Base-by-base conservation (phyloP, 2,329 filamentous ascomycete species). In the Claviceps fusiformis region DNA sequence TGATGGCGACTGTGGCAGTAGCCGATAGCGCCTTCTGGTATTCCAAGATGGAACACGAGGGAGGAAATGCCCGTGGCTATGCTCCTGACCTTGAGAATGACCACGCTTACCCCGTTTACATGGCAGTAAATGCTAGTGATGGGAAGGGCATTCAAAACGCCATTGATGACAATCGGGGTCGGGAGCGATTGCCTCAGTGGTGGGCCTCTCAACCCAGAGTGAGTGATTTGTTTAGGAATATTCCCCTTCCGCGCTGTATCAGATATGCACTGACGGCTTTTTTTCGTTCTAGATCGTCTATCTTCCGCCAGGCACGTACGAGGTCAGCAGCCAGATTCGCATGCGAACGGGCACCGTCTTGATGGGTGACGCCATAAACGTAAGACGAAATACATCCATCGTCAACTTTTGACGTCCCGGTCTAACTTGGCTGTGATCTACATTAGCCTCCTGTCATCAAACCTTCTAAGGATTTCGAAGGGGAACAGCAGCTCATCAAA, bases 261-360 rank as follows among this genome's bases (percentile, higher is more conserved):
- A 17, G 10, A 13, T 29, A 48, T 17, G 1, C 13, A 15, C 46
- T 48, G 8, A 48, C 29, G 27, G 29, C 29, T 48, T 31, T 33
- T 33, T 9, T 5, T 3, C 24, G 24, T 33, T 33, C 29, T n/a
- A 62, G 61, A 58, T 73, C 33, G 71, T 74, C 4, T 75, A 73
- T 53, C 67, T 74, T 45, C 71, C 71, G 0, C 68, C 71, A 1
- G 73, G 71, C 41, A 72, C 67, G 6, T 75, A 75, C 56, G 60
- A 65, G 35, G 62, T 74, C 51, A 65, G 62, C 55, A 49, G 64
- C 50, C 73, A 71, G 1, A 70, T 75, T 41, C 52, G 59, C 5
- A 68, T 74, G 67, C 70, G 71, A 53, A 73, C 72, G 0, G 72
- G 73, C 47, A 75, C 72, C 6, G 68, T 74, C 44, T 58, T 75